These are phyloP conservation scores for Hypoxylon sp. DNA, from an alignment of 2,329 filamentous ascomycete species.

Conservation along the genomic window DNA sequence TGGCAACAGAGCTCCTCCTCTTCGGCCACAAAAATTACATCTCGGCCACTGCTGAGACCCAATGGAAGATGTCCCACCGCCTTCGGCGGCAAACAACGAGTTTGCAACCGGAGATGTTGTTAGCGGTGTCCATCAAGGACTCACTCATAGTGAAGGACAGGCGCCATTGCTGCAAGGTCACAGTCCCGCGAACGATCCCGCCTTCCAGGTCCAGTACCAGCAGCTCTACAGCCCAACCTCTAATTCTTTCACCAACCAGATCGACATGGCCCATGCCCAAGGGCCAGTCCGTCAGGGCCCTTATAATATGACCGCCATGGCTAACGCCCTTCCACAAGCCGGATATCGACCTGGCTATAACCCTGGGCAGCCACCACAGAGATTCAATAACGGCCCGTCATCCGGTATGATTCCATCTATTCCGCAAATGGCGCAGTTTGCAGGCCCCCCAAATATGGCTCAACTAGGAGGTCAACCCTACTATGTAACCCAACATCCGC, in stretches of 20 bases:
- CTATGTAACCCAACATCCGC: constrained; percentile 63
- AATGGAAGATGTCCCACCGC: constrained; percentile 57
- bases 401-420: constrained; percentile 59
- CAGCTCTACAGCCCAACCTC: constrained; percentile 55
- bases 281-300: constrained; percentile 53
- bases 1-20: constrained; percentile 38
- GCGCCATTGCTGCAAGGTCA: constrained; percentile 43
- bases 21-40: constrained; percentile 30
- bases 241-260: constrained; percentile 60
- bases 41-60: constrained; percentile 38
- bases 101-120: constrained; percentile 48
- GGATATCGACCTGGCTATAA: constrained; percentile 60
- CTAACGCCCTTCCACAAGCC: constrained; percentile 60
- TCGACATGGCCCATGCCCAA: constrained; percentile 59
- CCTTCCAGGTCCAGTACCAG: constrained; percentile 53
- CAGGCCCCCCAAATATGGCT: constrained; percentile 57
- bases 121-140: constrained; percentile 43
- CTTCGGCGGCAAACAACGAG: constrained; percentile 52
- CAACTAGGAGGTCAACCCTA: constrained; percentile 61
- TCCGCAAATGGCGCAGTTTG: constrained; percentile 60
- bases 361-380: constrained; percentile 54
- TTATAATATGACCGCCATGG: constrained; percentile 66
- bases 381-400: constrained; percentile 54
- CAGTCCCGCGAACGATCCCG: constrained; percentile 44
- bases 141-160: constrained; percentile 46